Evolutionary conservation across 768 basidiomycete genomes (phyloP), one percentile per base, ranked within the genome.

Genomic region (Boletus vinaceobasis): DNA sequence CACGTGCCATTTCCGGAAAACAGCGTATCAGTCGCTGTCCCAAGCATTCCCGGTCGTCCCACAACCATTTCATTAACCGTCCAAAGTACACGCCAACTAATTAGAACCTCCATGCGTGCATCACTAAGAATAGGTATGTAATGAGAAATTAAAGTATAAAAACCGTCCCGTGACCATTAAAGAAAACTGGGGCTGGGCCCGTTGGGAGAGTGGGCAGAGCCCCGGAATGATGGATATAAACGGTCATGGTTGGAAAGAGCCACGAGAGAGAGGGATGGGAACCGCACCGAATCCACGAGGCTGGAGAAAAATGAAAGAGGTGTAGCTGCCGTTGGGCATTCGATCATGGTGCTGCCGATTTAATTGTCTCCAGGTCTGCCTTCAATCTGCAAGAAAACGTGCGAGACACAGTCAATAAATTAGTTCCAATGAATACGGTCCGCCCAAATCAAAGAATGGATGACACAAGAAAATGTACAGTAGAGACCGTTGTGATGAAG

Each of bases 311-410:
- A 46, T 14, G 59, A 50, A 51, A 37, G 50, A 48, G 17, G 49
- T 13, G 33, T 31, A 33, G 48, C 48, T 52, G 43, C 44, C 52
- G 29, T 58, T 54, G 53, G 42, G 54, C n/a, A n/a, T 61, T 62
- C 55, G 64, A 57, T 60, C 61, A 61, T 45, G 71, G 43, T 35
- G 62, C 58, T 56, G 69, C 62, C 48, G 68, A 58, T 62, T 76
- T 75, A 58, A 77, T 60, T 64, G 77, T 75, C 47, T 79, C 83
- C 57, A 87, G 59, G 59, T 90, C 87, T 69, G 82, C 85, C 60
- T 85, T 84, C 69, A 89, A 75, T 76, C 88, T 90, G 73, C 53
- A 70, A 64, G 62, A 59, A 66, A 66, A 60, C 60, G 50, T 57
- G 58, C 59, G 48, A 44, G 49, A 53, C 15, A 37, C 58, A 65